Evolutionary conservation across 2,329 filamentous ascomycete species (phyloP).

Genomic region (Trichoderma sp.): DNA sequence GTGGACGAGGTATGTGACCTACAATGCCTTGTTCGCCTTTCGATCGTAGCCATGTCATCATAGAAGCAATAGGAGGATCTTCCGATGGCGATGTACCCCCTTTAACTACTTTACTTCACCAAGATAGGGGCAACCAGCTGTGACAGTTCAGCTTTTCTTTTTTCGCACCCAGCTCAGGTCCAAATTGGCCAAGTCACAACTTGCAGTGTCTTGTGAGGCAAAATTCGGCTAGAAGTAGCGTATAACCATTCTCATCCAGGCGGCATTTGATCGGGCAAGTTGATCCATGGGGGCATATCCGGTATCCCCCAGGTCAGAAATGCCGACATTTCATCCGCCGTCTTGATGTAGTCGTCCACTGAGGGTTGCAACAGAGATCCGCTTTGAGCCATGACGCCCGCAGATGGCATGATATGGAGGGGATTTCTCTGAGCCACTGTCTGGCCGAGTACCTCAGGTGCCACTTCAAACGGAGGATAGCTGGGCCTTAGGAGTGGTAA

Average conservation of each 20-base stretch:
- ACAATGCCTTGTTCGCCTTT: too few species aligned
- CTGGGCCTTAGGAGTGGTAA: slow-evolving; percentile 24
- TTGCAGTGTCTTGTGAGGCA: too few species aligned
- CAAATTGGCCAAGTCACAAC: neutral
- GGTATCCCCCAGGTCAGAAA: slow-evolving; percentile 34
- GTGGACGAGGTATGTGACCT: too few species aligned
- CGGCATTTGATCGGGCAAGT: slow-evolving; percentile 23
- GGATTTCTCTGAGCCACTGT: slow-evolving; percentile 26
- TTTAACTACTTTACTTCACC: too few species aligned
- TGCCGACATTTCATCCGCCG: slow-evolving; percentile 35
- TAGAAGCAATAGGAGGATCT: too few species aligned
- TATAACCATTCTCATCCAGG: neutral
- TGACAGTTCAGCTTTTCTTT: too few species aligned
- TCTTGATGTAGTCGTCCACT: slow-evolving; percentile 34
- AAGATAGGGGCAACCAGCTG: too few species aligned
- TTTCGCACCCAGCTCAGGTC: neutral
- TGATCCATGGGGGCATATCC: slow-evolving; percentile 29
- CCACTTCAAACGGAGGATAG: slow-evolving; percentile 3
- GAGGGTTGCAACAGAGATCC: slow-evolving; percentile 31
- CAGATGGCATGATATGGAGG: slow-evolving; percentile 26
- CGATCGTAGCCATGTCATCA: too few species aligned
- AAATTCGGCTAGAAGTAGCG: neutral
- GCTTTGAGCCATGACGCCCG: slow-evolving; percentile 28
- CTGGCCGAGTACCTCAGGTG: slow-evolving; percentile 17
- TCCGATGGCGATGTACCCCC: too few species aligned